Conservation (phyloP, 2,329 filamentous ascomycete species). For the Paramyrothecium roridum region DNA sequence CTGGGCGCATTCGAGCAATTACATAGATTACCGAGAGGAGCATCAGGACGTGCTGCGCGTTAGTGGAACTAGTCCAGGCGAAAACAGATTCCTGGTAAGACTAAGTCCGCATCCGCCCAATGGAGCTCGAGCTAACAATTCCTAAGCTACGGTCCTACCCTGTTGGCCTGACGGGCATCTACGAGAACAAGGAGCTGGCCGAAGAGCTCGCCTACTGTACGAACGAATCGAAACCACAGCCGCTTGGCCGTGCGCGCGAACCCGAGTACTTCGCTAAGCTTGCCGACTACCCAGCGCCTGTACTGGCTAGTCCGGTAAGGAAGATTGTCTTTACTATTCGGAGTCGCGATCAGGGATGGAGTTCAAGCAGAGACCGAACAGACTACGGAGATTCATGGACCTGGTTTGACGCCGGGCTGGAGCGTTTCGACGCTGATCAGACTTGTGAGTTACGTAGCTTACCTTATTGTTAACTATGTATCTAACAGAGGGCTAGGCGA, state of each 20-base stretch:
- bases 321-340: slow-evolving; percentile 59
- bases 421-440: slow-evolving; percentile 44
- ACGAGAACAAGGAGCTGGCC: slow-evolving; percentile 18
- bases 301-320: slow-evolving; percentile 47
- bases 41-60: slow-evolving; percentile 17
- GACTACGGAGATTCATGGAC: slow-evolving; percentile 51
- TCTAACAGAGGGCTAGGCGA: slow-evolving; percentile 16
- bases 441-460: slow-evolving; percentile 20
- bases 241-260: slow-evolving; percentile 21
- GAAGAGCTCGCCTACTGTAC: slow-evolving; percentile 25
- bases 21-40: slow-evolving; percentile 21
- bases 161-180: slow-evolving; percentile 28
- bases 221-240: slow-evolving; percentile 21
- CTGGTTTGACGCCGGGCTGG: slow-evolving; percentile 63
- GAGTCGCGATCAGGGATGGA: slow-evolving; percentile 59
- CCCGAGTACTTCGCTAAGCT: slow-evolving; percentile 25
- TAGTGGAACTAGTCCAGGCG: slow-evolving; percentile 12
- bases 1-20: slow-evolving; percentile 49
- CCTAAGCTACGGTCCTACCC: slow-evolving; percentile 34
- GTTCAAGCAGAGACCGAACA: slow-evolving; percentile 22
- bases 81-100: slow-evolving; percentile 32
- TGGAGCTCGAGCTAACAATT: not conserved
- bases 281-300: slow-evolving; percentile 34
- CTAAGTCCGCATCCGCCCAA: not conserved
- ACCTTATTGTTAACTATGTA: fast-evolving